phyloP scores from a whole-genome alignment of 2,329 filamentous ascomycete genomes.

The Alternaria sp. region DNA sequence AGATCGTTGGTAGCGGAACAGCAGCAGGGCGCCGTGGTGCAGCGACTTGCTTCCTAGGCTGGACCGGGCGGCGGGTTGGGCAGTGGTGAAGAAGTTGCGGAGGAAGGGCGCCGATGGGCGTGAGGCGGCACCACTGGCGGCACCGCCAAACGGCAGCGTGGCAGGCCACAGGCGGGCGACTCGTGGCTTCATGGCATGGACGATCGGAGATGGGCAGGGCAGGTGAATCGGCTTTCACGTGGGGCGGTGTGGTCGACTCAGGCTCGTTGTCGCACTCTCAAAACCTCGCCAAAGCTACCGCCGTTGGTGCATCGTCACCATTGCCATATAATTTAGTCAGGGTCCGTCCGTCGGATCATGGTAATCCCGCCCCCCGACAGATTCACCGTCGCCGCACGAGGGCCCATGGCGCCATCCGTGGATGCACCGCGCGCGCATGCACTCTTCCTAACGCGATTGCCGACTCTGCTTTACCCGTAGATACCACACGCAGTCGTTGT shows the following conservation, averaged over 20 bases:
- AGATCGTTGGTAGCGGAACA: slow-evolving; percentile 26
- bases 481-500: neutral
- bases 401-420: neutral
- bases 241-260: slow-evolving; percentile 11
- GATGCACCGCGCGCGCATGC: neutral
- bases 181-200: slow-evolving; percentile 34
- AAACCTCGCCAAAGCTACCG: slow-evolving; percentile 5
- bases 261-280: slow-evolving; percentile 10
- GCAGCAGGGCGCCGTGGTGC: slow-evolving; percentile 20
- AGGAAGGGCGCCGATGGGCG: slow-evolving; percentile 21
- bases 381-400: neutral
- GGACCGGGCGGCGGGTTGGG: slow-evolving; percentile 12
- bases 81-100: slow-evolving; percentile 39
- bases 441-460: neutral
- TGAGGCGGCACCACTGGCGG: slow-evolving; percentile 15
- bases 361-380: neutral
- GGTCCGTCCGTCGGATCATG: slow-evolving; percentile 8
- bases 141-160: slow-evolving; percentile 28
- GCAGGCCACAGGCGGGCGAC: slow-evolving; percentile 30
- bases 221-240: slow-evolving; percentile 17
- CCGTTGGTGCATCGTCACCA: slow-evolving; percentile 11
- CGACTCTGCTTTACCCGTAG: neutral
- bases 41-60: slow-evolving; percentile 14
- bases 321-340: slow-evolving; percentile 1
- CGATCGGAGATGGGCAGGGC: neutral